These are phyloP conservation scores for Stephania japonica DNA, from an alignment of 164 flowering plant genomes.

Conservation along the genomic window DNA sequence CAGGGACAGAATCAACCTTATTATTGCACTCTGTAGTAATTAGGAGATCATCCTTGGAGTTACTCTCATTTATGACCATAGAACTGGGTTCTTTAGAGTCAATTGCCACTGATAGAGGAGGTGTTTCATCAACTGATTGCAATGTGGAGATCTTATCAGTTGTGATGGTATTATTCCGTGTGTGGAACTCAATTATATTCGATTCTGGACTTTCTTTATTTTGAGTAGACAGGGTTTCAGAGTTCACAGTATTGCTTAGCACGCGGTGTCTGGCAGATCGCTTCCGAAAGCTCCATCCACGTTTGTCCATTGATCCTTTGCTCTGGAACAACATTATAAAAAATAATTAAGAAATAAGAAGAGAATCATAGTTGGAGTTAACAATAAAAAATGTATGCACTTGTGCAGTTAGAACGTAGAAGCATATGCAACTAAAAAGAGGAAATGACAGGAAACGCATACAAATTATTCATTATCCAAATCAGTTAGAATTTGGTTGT, in stretches of 20 bases:
- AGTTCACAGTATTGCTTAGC: conserved; percentile 54
- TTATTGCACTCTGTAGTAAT: conserved; percentile 16
- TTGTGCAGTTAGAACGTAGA: no score
- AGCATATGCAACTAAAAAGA: no score
- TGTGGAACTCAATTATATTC: conserved; percentile 23
- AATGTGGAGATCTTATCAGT: conserved; percentile 42
- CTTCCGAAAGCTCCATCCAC: conserved; percentile 92
- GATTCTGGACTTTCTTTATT: conserved; percentile 50
- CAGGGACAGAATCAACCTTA: conserved; percentile 14
- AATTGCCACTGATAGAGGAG: conserved; percentile 18
- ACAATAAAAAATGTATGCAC: no score
- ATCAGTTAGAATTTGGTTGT: no score
- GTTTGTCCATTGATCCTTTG: conserved; percentile 56
- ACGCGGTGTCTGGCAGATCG: conserved; percentile 77
- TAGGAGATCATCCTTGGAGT: conserved; percentile 5
- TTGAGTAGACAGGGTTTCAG: conserved; percentile 43
- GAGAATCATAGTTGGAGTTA: background rate
- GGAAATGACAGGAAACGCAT: no score
- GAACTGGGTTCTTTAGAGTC: conserved; percentile 29
- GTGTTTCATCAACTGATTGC: conserved; percentile 40
- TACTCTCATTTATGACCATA: conserved; percentile 11
- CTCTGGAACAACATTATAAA: conserved; percentile 30
- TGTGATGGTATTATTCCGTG: conserved; percentile 25
- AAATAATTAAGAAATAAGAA: conserved; percentile 4
- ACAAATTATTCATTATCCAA: no score